Percentiles rank a stretch among this genome's conserved stretches.
phyloP scores from a whole-genome alignment of 2,329 filamentous ascomycete genomes.

The Annulohypoxylon truncatum region DNA sequence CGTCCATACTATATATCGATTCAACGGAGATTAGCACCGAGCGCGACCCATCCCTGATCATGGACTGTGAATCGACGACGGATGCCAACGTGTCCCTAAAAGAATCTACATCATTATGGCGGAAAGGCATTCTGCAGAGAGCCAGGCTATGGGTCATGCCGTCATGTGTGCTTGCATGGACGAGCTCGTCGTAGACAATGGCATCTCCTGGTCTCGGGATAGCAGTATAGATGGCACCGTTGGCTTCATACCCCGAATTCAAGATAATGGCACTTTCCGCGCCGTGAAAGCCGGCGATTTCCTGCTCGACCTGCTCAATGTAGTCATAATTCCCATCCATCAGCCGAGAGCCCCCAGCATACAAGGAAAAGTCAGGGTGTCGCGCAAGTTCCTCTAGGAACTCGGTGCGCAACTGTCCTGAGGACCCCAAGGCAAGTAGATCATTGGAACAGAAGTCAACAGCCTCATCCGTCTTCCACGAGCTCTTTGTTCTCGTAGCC shows the following conservation, averaged over 20 bases:
- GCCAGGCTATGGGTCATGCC: constrained; percentile 71
- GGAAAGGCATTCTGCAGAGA: constrained; percentile 56
- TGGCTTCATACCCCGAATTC: constrained; percentile 68
- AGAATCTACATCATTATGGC: constrained; percentile 56
- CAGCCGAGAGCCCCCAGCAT: constrained; percentile 70
- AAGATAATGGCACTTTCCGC: constrained; percentile 69
- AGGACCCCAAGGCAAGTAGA: constrained; percentile 68
- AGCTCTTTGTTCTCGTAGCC: constrained; percentile 41
- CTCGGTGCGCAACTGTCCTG: constrained; percentile 55
- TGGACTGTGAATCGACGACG: constrained; percentile 48
- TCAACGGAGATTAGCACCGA: constrained; percentile 57
- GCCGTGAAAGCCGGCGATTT: constrained; percentile 71
- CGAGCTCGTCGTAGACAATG: constrained; percentile 72
- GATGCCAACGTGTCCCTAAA: constrained; percentile 53
- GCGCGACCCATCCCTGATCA: constrained; percentile 45
- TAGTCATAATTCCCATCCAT: constrained; percentile 73
- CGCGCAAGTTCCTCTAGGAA: constrained; percentile 59
- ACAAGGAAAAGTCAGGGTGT: constrained; percentile 53
- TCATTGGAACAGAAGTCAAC: constrained; percentile 74
- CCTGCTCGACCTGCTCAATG: constrained; percentile 63
- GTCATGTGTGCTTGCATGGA: constrained; percentile 75
- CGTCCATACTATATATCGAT: constrained; percentile 61
- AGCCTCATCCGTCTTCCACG: constrained; percentile 35
- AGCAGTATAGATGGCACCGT: constrained; percentile 61
- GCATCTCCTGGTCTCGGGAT: constrained; percentile 64